Evolutionary conservation across 192 early-diverging fungal species (phyloP), one percentile per base, ranked within the genome.

Genomic region (Jimgerdemannia lactiflua): DNA sequence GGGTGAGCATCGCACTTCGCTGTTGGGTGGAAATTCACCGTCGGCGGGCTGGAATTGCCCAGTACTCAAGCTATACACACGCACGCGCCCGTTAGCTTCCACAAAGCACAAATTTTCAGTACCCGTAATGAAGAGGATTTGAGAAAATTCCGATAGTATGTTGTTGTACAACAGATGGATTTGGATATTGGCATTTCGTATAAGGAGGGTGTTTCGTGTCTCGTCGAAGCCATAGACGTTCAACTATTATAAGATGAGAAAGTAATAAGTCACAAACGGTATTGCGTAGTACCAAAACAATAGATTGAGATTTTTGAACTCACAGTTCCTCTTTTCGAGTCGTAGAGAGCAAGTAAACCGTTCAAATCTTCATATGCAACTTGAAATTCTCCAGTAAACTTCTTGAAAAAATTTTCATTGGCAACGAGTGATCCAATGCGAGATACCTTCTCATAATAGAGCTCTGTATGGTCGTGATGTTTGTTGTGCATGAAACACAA

Each of bases 121-220:
- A 39, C 72, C 69, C 14, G 67, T 77, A 14, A 77, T 77, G 42
- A 71, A 77, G 6, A 77, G 49, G 43, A 77, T 72, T 68, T 77
- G 75, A 1, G 63, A 3, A 0, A 77, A 49, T 42, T 71, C 63
- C 4, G 75, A 67, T 42, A 40, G 40, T 11, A 9, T 64, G 4
- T 74, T 39, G 54, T 77, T 71, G 71, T 72, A 72, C 63, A 39
- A 77, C 17, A 44, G 75, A 20, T 3, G 39, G 10, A 77, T 54
- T 67, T 29, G 3, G 54, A 77, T 77, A 72, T 77, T 72, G 3
- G 43, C 49, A 2, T 6, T 10, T 10, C 49, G 49, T 10, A 14
- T 59, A 59, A 59, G 2, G 49, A 59, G 6, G 14, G 0, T 14
- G 14, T 2, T 59, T 59, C 49, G 49, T 14, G 49, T 59, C 14